Percentiles rank a stretch among this genome's conserved stretches.
These are phyloP conservation scores for Nelumbo lutea DNA, from an alignment of 164 flowering plant genomes.

Conservation along the genomic window DNA sequence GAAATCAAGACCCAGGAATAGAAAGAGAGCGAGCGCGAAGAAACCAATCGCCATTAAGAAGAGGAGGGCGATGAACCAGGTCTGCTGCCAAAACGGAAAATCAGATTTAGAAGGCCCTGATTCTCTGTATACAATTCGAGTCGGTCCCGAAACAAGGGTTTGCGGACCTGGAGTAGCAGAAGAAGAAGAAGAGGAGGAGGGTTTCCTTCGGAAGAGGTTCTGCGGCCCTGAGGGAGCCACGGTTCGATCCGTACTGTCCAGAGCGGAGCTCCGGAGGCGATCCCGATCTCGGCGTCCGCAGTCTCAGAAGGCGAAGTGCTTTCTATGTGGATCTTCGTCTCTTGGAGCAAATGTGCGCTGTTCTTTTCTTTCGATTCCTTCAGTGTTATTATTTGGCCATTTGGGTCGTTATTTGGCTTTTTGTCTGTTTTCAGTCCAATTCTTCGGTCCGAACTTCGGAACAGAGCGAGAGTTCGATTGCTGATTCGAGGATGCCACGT, in stretches of 20 bases:
- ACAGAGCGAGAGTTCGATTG: too few species aligned
- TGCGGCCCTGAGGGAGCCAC: constrained; percentile 60
- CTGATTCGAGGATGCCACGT: too few species aligned
- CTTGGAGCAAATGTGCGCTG: not conserved
- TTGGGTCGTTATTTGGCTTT: too few species aligned
- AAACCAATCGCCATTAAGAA: constrained; percentile 68
- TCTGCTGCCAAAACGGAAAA: constrained; percentile 77
- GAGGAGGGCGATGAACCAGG: constrained; percentile 71
- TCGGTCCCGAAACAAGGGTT: constrained; percentile 21
- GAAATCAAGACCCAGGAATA: constrained; percentile 58
- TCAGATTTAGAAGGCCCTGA: constrained; percentile 26
- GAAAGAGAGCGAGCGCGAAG: constrained; percentile 61
- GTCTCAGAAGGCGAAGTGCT: not conserved
- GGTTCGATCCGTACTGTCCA: constrained; percentile 22
- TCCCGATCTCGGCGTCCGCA: not conserved
- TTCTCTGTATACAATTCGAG: constrained; percentile 44
- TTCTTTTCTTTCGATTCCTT: not conserved
- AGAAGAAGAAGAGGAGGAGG: constrained; percentile 22
- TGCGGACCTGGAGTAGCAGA: constrained; percentile 12
- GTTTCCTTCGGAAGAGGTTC: constrained; percentile 38
- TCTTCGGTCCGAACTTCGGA: too few species aligned
- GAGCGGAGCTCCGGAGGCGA: constrained; percentile 13
- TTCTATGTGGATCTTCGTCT: not conserved
- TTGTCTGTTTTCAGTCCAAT: too few species aligned
- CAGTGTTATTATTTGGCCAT: not conserved